These are phyloP conservation scores for Nymphaea colorata DNA, from an alignment of 164 flowering plant genomes.

Conservation along the genomic window DNA sequence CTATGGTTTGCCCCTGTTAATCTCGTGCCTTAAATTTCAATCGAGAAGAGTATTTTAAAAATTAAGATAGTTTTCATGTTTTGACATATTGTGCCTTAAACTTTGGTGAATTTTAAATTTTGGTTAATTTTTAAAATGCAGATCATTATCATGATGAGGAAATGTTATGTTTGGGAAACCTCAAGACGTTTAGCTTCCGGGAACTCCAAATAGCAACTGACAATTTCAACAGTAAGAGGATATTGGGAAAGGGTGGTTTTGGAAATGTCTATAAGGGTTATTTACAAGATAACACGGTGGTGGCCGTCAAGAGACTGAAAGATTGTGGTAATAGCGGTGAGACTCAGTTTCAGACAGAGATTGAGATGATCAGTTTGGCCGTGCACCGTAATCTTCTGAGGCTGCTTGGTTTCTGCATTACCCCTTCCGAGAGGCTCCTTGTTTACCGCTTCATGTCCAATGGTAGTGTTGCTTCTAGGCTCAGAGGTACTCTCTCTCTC, in stretches of 20 bases:
- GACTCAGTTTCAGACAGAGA: conserved; percentile 64
- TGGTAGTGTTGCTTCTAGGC: conserved; percentile 83
- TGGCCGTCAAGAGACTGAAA: conserved; percentile 78
- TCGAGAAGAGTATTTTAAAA: background rate
- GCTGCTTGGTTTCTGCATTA: conserved; percentile 68
- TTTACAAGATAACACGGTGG: conserved; percentile 53
- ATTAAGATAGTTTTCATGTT: background rate
- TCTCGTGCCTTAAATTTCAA: background rate
- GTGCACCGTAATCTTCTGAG: conserved; percentile 78
- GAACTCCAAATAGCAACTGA: conserved; percentile 86
- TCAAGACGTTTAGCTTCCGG: conserved; percentile 47
- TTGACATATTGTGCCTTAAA: background rate
- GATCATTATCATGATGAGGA: conserved; percentile 35
- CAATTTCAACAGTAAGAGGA: conserved; percentile 61
- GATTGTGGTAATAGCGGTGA: conserved; percentile 59
- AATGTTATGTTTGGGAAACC: conserved; percentile 56
- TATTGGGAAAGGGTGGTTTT: conserved; percentile 85
- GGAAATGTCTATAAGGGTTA: conserved; percentile 85
- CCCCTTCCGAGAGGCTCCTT: conserved; percentile 56
- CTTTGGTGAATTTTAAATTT: background rate
- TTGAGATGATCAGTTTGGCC: conserved; percentile 90
- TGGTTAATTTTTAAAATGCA: background rate
- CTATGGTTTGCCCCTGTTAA: conserved; percentile 31
- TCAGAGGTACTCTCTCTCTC: conserved; percentile 39
- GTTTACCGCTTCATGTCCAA: conserved; percentile 92